A percentile compares a stretch with the other conserved stretches of the same genome.
Conservation (phyloP, 2,329 filamentous ascomycete genomes). For the Huntiella savannae region DNA sequence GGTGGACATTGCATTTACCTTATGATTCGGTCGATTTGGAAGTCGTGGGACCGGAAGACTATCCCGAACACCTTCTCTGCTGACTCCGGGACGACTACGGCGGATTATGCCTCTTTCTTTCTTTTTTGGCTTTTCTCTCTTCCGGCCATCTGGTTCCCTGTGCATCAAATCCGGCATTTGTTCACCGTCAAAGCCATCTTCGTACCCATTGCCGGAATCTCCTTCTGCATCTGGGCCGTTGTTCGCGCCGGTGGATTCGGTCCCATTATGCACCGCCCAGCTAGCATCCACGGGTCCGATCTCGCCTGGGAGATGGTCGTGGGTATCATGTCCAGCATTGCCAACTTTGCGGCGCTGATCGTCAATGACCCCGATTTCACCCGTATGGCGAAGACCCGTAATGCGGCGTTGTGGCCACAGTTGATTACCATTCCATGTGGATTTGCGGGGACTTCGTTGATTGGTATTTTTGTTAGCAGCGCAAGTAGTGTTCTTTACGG, state of each 20-base stretch:
- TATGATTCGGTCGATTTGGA: slow-evolving; percentile 79
- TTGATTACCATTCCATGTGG: slow-evolving; percentile 52
- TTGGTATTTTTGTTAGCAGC: slow-evolving; percentile 62
- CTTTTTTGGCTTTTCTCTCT: slow-evolving; percentile 69
- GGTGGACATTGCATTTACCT: slow-evolving; percentile 70
- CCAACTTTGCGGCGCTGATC: slow-evolving; percentile 80
- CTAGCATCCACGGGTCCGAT: slow-evolving; percentile 41
- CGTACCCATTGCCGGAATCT: slow-evolving; percentile 64
- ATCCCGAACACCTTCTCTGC: slow-evolving; percentile 48
- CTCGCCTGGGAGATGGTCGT: slow-evolving; percentile 69
- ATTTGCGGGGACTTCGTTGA: slow-evolving; percentile 66
- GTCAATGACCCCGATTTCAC: slow-evolving; percentile 69
- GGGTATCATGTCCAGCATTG: slow-evolving; percentile 74
- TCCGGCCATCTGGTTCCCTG: slow-evolving; percentile 75
- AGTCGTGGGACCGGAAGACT: slow-evolving; percentile 36
- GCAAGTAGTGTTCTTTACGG: slow-evolving; percentile 50
- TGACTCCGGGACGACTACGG: slow-evolving; percentile 51
- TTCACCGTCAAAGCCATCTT: slow-evolving; percentile 82
- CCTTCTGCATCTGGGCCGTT: slow-evolving; percentile 76
- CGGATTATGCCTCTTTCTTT: slow-evolving; percentile 65
- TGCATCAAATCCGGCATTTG: slow-evolving; percentile 72
- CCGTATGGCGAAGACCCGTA: slow-evolving; percentile 60
- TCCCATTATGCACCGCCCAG: slow-evolving; percentile 55
- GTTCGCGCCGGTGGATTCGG: slow-evolving; percentile 67
- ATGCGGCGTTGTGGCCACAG: slow-evolving; percentile 64